These are phyloP conservation scores for Anthracocystis walkeri DNA, from an alignment of 1,284 basidiomycete genomes.

Conservation along the genomic window DNA sequence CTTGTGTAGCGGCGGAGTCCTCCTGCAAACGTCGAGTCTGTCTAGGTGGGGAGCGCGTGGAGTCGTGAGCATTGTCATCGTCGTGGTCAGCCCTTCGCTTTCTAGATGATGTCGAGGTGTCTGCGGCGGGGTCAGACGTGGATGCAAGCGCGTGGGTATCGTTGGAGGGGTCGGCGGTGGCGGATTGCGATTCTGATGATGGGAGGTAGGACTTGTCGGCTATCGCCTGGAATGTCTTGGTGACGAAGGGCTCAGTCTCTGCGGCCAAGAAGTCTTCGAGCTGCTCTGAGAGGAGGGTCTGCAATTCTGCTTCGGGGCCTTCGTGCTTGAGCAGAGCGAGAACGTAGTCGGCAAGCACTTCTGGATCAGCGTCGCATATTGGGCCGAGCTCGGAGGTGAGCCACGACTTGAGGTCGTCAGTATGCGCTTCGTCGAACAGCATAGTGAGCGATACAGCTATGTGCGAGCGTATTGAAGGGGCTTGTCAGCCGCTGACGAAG, in stretches of 20 bases:
- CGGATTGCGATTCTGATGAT: conserved; percentile 13
- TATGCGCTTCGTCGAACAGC: conserved; percentile 56
- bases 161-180: conserved; percentile 15
- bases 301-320: conserved; percentile 83
- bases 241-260: conserved; percentile 82
- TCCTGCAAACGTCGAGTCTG: conserved; percentile 39
- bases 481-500: too few species aligned
- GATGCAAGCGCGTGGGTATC: conserved; percentile 19
- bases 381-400: conserved; percentile 62
- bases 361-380: conserved; percentile 90
- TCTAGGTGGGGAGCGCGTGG: conserved; percentile 40
- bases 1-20: conserved; percentile 11
- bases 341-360: conserved; percentile 92
- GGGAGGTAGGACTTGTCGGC: conserved; percentile 54
- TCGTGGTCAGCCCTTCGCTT: conserved; percentile 58
- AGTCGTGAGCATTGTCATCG: conserved; percentile 34
- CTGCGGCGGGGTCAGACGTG: conserved; percentile 14
- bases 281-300: conserved; percentile 80
- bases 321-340: conserved; percentile 93
- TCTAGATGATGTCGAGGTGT: conserved; percentile 20
- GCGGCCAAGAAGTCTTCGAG: conserved; percentile 92
- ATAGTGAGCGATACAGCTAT: not conserved
- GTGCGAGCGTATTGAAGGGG: too few species aligned
- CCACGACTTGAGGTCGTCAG: conserved; percentile 61
- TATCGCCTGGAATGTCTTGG: conserved; percentile 81